Percentiles rank a stretch among this genome's conserved stretches.
Conservation (phyloP, 352 stramenopile species). For the Paralagenidium karlingii region DNA sequence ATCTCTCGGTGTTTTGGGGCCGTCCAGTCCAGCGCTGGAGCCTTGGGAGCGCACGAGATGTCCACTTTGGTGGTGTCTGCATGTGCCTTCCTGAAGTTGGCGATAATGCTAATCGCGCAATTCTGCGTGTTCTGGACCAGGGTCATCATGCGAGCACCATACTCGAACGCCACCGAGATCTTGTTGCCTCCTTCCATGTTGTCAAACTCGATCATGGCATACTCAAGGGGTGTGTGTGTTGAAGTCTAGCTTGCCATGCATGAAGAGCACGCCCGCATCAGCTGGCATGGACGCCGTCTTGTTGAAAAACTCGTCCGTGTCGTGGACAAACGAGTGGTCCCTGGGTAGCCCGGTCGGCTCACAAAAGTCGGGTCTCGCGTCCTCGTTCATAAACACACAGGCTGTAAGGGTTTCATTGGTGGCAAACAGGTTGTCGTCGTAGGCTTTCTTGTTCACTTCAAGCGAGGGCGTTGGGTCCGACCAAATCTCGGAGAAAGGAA, state of each 20-base stretch:
- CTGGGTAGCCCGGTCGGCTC: too few relatives aligned
- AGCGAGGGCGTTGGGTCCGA: too few relatives aligned
- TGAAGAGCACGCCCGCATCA: slow-evolving; percentile 10
- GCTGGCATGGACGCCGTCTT: slow-evolving; percentile 5
- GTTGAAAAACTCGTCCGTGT: slow-evolving; percentile 8
- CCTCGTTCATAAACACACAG: slow-evolving; percentile 8
- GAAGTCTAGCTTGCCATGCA: slow-evolving; percentile 15
- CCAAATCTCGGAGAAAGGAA: too few relatives aligned
- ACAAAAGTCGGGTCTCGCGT: slow-evolving; percentile 4
- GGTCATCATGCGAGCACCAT: slow-evolving; percentile 6
- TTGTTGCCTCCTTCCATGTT: slow-evolving; percentile 7
- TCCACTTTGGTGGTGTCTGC: too few relatives aligned
- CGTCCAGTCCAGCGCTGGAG: too few relatives aligned
- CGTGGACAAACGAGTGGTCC: slow-evolving; percentile 14
- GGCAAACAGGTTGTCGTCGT: too few relatives aligned
- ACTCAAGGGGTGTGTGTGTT: slow-evolving; percentile 12
- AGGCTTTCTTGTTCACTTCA: too few relatives aligned
- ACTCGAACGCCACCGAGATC: slow-evolving; percentile 11
- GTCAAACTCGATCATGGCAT: slow-evolving; percentile 9
- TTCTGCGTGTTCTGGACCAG: neutral
- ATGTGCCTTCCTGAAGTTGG: too few relatives aligned
- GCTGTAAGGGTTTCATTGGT: neutral
- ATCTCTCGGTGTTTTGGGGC: too few relatives aligned
- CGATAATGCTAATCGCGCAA: slow-evolving; percentile 9
- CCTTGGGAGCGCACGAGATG: too few relatives aligned